phyloP scores from a whole-genome alignment of 345 rosid species.

The Lepidium sativum region DNA sequence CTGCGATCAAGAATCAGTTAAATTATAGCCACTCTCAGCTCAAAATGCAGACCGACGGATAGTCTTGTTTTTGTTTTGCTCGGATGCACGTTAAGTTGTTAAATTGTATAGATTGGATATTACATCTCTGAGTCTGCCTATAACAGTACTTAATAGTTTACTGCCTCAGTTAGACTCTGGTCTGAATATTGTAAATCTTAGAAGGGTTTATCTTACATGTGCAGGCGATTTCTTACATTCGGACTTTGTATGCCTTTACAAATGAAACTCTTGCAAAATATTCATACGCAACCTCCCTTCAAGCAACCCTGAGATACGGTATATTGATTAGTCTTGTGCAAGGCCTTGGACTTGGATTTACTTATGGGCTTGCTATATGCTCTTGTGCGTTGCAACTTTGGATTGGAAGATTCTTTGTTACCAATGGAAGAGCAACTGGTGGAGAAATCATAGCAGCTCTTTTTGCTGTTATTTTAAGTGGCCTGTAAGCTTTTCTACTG shows the following conservation, averaged over 20 bases:
- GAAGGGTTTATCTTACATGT: constrained; percentile 6
- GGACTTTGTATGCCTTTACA: constrained; percentile 91
- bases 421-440: constrained; percentile 52
- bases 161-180: not conserved
- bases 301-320: constrained; percentile 95
- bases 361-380: constrained; percentile 97
- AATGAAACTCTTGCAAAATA: constrained; percentile 96
- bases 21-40: not conserved
- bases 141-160: not conserved
- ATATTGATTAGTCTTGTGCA: constrained; percentile 91
- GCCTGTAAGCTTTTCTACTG: constrained; percentile 66
- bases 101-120: not conserved
- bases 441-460: constrained; percentile 88
- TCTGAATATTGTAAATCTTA: constrained; percentile 1
- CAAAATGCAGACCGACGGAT: not conserved
- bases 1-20: not conserved
- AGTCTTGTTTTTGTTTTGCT: not conserved
- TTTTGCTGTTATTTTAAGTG: constrained; percentile 90
- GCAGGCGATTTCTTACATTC: constrained; percentile 83
- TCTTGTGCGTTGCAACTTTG: constrained; percentile 95
- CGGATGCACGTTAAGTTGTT: not conserved
- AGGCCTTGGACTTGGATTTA: constrained; percentile 99
- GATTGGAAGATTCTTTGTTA: constrained; percentile 84
- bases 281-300: constrained; percentile 92
- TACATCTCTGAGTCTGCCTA: not conserved